Evolutionary conservation across 164 flowering plant genomes (phyloP).

Genomic region (Saururus chinensis): DNA sequence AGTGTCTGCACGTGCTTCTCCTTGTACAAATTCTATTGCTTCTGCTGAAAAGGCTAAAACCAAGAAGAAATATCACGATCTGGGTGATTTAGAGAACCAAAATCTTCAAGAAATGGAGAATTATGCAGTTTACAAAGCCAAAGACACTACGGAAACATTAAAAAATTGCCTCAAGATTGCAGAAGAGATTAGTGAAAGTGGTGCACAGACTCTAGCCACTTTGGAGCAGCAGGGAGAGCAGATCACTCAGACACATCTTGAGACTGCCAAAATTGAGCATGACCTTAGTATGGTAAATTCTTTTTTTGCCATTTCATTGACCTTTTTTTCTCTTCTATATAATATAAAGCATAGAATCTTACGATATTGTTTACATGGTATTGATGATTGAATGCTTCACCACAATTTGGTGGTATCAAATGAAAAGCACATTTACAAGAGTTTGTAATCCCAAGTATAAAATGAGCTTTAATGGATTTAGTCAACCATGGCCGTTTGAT

Average conservation of each 20-base stretch:
- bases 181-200: constrained; percentile 64
- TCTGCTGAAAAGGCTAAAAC: constrained; percentile 29
- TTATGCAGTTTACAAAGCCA: constrained; percentile 57
- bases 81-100: constrained; percentile 49
- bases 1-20: neutral
- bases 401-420: too few relatives aligned
- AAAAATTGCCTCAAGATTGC: constrained; percentile 64
- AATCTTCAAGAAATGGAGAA: constrained; percentile 61
- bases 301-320: neutral
- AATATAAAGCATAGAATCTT: too few relatives aligned
- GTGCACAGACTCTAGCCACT: constrained; percentile 49
- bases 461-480: too few relatives aligned
- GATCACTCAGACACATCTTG: constrained; percentile 54
- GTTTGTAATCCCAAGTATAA: too few relatives aligned
- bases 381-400: too few relatives aligned
- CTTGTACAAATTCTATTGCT: neutral
- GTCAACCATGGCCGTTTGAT: neutral
- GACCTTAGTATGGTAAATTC: constrained; percentile 52
- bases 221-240: constrained; percentile 83
- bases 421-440: too few relatives aligned
- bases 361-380: too few relatives aligned
- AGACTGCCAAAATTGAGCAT: constrained; percentile 49
- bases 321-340: constrained; percentile 12
- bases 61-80: constrained; percentile 36
- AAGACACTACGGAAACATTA: constrained; percentile 54